Evolutionary conservation across 225 moss, liverwort and hornwort species (phyloP).

Genomic region (Pseudisothecium myosuroides): DNA sequence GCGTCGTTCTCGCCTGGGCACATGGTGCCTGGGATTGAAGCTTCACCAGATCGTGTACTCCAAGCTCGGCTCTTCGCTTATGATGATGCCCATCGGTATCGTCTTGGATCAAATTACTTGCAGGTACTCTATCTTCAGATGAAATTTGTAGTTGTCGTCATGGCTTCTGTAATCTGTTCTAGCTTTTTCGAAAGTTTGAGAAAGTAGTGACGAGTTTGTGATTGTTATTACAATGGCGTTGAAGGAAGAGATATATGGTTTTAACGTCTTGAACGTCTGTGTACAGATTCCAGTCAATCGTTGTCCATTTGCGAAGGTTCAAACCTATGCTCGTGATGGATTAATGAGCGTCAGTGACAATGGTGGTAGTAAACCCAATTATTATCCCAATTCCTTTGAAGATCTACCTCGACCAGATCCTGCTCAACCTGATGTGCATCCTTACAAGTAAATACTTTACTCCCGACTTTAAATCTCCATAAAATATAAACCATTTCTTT

Average conservation of each 20-base stretch:
- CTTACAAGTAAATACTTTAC: not conserved
- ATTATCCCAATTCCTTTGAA: slow-evolving; percentile 67
- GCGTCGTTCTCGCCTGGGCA: slow-evolving; percentile 64
- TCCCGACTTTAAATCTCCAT: not conserved
- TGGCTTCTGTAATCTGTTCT: too few species aligned
- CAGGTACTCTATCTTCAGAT: not conserved
- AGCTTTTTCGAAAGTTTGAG: too few species aligned
- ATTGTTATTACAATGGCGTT: too few species aligned
- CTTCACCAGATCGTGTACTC: slow-evolving; percentile 68
- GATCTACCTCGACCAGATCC: slow-evolving; percentile 19
- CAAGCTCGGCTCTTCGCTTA: slow-evolving; percentile 58
- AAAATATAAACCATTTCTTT: not conserved
- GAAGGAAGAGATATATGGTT: too few species aligned
- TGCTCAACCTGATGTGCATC: slow-evolving; percentile 21
- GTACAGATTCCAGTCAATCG: slow-evolving; percentile 14
- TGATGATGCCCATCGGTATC: slow-evolving; percentile 19
- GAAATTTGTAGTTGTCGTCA: too few species aligned
- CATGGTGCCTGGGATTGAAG: slow-evolving; percentile 71
- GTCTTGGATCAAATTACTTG: slow-evolving; percentile 17
- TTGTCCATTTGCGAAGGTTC: slow-evolving; percentile 30
- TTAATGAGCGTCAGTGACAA: slow-evolving; percentile 12
- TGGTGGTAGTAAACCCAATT: slow-evolving; percentile 53
- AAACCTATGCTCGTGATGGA: slow-evolving; percentile 17
- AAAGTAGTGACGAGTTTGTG: not conserved
- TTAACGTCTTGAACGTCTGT: not conserved